These are phyloP conservation scores for Dinochytrium kinnereticum DNA, from an alignment of 371 early-diverging fungal species.

Conservation along the genomic window DNA sequence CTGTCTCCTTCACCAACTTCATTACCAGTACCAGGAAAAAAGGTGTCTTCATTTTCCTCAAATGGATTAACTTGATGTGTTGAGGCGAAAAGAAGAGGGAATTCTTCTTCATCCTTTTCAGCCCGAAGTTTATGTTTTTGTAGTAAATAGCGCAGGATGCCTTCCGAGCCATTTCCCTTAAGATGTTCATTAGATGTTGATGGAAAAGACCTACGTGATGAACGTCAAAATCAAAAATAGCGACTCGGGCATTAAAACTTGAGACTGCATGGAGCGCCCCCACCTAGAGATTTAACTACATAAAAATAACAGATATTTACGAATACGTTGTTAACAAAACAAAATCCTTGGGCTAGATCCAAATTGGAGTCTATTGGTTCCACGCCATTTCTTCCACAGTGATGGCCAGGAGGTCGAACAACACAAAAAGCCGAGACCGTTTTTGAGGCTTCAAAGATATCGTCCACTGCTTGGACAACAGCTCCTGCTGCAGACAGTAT, in stretches of 20 bases:
- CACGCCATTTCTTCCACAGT: conserved; percentile 26
- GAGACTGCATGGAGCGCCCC: conserved; percentile 19
- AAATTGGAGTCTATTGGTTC: conserved; percentile 15
- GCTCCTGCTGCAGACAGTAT: conserved; percentile 24
- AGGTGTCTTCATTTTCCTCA: conserved; percentile 3
- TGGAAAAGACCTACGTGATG: conserved; percentile 18
- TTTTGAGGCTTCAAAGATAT: conserved; percentile 4
- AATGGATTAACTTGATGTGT: conserved; percentile 15
- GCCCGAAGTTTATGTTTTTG: not conserved
- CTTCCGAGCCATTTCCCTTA: conserved; percentile 30
- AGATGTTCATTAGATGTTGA: not conserved
- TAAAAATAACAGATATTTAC: too few species aligned
- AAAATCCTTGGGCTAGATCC: conserved; percentile 29
- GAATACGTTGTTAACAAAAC: conserved; percentile 26
- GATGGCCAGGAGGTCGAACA: conserved; percentile 27
- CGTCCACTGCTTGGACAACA: conserved; percentile 24
- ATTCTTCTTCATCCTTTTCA: not conserved
- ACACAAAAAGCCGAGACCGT: conserved; percentile 18
- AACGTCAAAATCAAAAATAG: conserved; percentile 27
- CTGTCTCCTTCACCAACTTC: not conserved
- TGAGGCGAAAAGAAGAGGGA: conserved; percentile 22
- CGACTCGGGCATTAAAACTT: conserved; percentile 14
- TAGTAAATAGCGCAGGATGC: conserved; percentile 23
- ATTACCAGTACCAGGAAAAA: conserved; percentile 24
- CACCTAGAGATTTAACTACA: too few species aligned